These are phyloP conservation scores for Sarcocystis neurona DNA, from an alignment of 169 alveolate genomes.

Conservation along the genomic window DNA sequence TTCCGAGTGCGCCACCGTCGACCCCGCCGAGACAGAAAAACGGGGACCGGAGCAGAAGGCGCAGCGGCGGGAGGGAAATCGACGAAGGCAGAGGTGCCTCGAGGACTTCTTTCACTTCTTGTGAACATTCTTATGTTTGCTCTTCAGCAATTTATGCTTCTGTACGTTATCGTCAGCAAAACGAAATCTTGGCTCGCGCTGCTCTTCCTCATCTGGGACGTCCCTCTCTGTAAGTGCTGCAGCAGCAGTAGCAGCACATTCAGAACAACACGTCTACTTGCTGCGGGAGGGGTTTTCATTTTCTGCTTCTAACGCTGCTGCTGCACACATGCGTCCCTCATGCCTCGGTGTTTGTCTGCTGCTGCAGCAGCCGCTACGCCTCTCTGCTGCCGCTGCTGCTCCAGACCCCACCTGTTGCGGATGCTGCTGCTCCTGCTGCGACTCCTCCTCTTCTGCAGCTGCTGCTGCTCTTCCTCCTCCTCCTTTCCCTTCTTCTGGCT, in stretches of 20 bases:
- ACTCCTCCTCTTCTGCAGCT: too few species aligned
- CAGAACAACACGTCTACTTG: too few species aligned
- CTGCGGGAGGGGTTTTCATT: too few species aligned
- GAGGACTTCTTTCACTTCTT: background rate
- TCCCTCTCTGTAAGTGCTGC: background rate
- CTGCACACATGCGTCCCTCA: too few species aligned
- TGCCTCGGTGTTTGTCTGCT: too few species aligned
- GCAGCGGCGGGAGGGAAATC: background rate
- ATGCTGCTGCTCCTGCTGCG: too few species aligned
- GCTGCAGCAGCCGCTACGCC: too few species aligned
- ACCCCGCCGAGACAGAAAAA: background rate
- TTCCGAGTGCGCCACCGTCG: background rate
- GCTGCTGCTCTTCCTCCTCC: too few species aligned
- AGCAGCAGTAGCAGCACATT: background rate
- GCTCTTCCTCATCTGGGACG: conserved; percentile 14
- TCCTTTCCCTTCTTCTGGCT: too few species aligned
- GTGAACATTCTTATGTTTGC: conserved; percentile 18
- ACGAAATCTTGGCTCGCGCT: conserved; percentile 9
- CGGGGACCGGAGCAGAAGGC: background rate
- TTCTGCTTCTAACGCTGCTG: too few species aligned
- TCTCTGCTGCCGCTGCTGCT: too few species aligned
- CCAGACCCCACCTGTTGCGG: too few species aligned
- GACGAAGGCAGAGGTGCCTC: background rate
- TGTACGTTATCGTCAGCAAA: background rate
- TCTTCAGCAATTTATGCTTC: conserved; percentile 11